Evolutionary conservation across 1,139 yeast genomes (phyloP).

Genomic region (Wickerhamomyces sp.): DNA sequence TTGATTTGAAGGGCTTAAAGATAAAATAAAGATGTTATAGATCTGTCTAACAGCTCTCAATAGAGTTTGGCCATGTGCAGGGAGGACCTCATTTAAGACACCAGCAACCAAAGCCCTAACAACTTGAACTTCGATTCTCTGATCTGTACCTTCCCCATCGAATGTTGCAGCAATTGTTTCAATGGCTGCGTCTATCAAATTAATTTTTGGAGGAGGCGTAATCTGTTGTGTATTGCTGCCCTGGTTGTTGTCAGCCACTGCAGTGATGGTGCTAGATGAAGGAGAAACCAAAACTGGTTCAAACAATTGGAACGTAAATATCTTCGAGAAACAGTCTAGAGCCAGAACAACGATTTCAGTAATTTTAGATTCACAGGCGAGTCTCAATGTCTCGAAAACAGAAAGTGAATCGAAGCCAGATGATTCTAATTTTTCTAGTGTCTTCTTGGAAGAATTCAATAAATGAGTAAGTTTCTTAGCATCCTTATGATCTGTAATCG

Average conservation of each 20-base stretch:
- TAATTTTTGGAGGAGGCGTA: conserved; percentile 50
- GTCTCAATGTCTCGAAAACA: conserved; percentile 57
- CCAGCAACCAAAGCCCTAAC: conserved; percentile 89
- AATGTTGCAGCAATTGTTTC: conserved; percentile 82
- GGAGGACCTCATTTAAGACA: conserved; percentile 70
- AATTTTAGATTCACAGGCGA: conserved; percentile 52
- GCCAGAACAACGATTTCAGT: conserved; percentile 52
- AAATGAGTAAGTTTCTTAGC: conserved; percentile 43
- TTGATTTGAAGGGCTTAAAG: conserved; percentile 79
- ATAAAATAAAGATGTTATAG: conserved; percentile 84
- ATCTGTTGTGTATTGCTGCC: conserved; percentile 29
- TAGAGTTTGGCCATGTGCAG: conserved; percentile 88
- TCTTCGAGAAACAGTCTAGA: conserved; percentile 61
- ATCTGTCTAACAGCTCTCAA: conserved; percentile 90
- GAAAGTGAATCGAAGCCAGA: conserved; percentile 39
- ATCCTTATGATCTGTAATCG: conserved; percentile 43
- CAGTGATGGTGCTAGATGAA: conserved; percentile 35
- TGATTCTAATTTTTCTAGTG: conserved; percentile 31
- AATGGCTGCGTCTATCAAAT: conserved; percentile 78
- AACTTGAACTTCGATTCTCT: conserved; percentile 84
- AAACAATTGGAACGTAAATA: conserved; percentile 59
- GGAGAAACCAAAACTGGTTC: conserved; percentile 42
- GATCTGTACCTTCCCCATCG: conserved; percentile 89
- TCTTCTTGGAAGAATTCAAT: conserved; percentile 37
- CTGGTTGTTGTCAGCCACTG: conserved; percentile 23